A percentile compares a stretch with the other conserved stretches of the same genome.
phyloP scores from a whole-genome alignment of 306 rosid genomes.

The Trifolium repens region DNA sequence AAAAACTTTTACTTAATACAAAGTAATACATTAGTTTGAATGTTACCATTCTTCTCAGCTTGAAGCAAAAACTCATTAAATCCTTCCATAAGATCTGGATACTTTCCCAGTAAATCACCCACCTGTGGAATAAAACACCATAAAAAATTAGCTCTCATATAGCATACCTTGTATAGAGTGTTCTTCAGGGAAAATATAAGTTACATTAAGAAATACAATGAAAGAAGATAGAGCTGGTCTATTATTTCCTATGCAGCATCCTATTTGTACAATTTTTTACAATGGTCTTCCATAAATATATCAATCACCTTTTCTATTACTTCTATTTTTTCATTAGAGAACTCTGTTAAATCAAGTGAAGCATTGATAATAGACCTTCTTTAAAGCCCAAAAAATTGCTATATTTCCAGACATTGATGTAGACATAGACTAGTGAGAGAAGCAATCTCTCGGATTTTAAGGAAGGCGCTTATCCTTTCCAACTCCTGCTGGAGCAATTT shows the following conservation, averaged over 20 bases:
- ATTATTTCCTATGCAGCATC: constrained; percentile 3
- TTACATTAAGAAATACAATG: constrained; percentile 19
- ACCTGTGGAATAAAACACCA: constrained; percentile 32
- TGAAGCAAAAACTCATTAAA: constrained; percentile 32
- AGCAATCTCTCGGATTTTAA: neutral
- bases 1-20: constrained; percentile 38
- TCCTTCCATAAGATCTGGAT: constrained; percentile 37
- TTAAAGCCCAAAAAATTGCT: neutral
- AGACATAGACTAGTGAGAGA: constrained; percentile 1
- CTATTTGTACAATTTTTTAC: neutral
- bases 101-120: constrained; percentile 35
- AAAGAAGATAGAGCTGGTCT: constrained; percentile 11
- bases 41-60: constrained; percentile 62
- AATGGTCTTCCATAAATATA: neutral
- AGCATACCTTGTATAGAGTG: constrained; percentile 13
- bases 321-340: neutral
- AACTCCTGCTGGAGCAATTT: neutral
- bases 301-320: neutral
- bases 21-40: constrained; percentile 40
- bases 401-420: neutral
- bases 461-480: neutral
- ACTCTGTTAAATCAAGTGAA: neutral
- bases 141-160: constrained; percentile 1
- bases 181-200: constrained; percentile 21
- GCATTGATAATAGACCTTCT: neutral